Base-by-base conservation (phyloP, 2,329 filamentous ascomycete genomes). In the Lasiodiplodia sp. region DNA sequence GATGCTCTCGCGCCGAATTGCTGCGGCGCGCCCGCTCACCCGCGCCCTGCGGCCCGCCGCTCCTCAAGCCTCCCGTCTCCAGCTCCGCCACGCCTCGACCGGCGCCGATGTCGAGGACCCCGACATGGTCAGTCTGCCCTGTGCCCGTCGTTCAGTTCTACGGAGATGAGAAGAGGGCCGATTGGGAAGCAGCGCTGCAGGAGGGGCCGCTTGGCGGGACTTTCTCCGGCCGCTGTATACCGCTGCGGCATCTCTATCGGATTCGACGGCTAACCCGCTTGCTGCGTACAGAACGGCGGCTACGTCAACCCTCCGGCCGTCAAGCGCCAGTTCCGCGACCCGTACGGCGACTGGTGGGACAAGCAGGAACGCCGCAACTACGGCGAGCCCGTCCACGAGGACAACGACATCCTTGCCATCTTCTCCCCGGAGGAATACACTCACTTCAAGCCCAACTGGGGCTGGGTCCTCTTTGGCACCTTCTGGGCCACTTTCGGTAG, bases 311-410 rank as follows among this genome's bases (percentile, higher is more conserved):
- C 92, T 69, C 88, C 89, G 16, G 82, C 86, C 67, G 84, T 95
- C 82, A 97, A 97, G 86, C 92, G 95, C 74, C 91, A 94, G 81
- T 92, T 93, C 84, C 93, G 96, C 79, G 96, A 98, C 81, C 96
- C 96, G 44, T 88, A 98, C 80, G 95, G 82, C 78, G 90, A 93
- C 78, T 99, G 94, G 93, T 98, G 94, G 93, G 95, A 99, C 83
- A 92, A 94, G 81, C 96, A 99, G 84, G 96, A 98, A 82, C 91
- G 94, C 79, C 89, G 96, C 77, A 98, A 99, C 86, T 98, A 92
- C 79, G 94, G 94, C 81, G 96, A 99, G 82, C 93, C 95, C 14
- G 89, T 97, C 65, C 95, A 99, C 81, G 96, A 99, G 82, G 96
- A 99, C 81, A 92, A 97, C 81, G 96, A 99, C 80, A 87, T 94